Evolutionary conservation across 2,329 filamentous ascomycete species (phyloP).

Genomic region (Cercospora sp.): DNA sequence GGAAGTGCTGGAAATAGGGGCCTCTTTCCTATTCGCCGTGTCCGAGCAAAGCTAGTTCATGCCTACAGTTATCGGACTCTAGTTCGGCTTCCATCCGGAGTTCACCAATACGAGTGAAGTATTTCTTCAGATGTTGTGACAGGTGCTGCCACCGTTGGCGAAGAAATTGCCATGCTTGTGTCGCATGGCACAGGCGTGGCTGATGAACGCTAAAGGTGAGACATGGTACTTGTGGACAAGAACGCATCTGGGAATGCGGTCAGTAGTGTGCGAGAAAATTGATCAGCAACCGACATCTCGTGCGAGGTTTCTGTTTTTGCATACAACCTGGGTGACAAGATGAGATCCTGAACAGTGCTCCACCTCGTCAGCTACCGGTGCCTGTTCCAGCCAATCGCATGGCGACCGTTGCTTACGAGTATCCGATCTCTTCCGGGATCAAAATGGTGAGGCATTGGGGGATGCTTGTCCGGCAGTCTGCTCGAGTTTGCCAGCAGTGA

Average conservation of each 20-base stretch:
- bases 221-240: background rate
- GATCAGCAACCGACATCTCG: background rate
- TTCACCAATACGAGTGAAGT: background rate
- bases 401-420: background rate
- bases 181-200: background rate
- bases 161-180: background rate
- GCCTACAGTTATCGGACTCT: background rate
- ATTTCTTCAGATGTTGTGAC: background rate
- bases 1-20: conserved; percentile 4
- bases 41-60: background rate
- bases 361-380: background rate
- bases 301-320: background rate
- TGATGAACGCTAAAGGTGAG: background rate
- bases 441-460: background rate
- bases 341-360: background rate
- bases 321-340: background rate
- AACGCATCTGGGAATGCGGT: background rate
- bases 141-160: background rate
- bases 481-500: background rate
- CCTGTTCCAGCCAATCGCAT: background rate
- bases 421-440: background rate
- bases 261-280: background rate
- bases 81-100: background rate
- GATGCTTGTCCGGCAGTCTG: background rate
- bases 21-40: background rate